phyloP scores from a whole-genome alignment of 2,329 filamentous ascomycete species.

The Pestalotiopsis sp. region DNA sequence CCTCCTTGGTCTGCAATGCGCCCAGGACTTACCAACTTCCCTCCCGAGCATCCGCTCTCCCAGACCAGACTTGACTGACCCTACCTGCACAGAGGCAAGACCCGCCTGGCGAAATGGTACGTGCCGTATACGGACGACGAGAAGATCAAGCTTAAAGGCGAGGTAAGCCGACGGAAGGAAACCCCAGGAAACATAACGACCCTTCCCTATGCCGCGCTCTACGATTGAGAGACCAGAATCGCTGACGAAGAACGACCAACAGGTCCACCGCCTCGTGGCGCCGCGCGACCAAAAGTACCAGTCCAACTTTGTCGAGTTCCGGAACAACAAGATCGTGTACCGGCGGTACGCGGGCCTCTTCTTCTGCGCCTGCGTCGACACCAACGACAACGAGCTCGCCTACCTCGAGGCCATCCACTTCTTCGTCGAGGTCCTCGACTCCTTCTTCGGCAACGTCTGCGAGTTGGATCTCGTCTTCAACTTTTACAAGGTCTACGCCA shows the following conservation, averaged over 20 bases:
- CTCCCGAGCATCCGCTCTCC: not conserved
- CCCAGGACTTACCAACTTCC: not conserved
- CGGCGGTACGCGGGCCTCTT: slow-evolving; percentile 96
- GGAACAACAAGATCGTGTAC: slow-evolving; percentile 95
- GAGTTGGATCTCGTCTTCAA: slow-evolving; percentile 90
- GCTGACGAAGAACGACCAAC: slow-evolving; percentile 8
- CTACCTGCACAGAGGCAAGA: slow-evolving; percentile 77
- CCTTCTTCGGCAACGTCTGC: slow-evolving; percentile 99
- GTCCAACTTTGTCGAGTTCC: slow-evolving; percentile 97
- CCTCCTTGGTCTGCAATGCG: not conserved
- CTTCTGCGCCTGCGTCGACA: slow-evolving; percentile 99
- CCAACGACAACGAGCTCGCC: slow-evolving; percentile 96
- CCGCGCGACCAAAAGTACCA: slow-evolving; percentile 99
- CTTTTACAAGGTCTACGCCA: slow-evolving; percentile 91
- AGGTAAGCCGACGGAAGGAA: slow-evolving; percentile 52
- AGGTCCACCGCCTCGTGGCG: slow-evolving; percentile 96
- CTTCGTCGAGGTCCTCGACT: slow-evolving; percentile 97
- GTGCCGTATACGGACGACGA: slow-evolving; percentile 97
- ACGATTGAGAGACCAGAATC: not conserved
- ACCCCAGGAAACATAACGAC: not conserved
- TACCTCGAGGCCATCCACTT: slow-evolving; percentile 98
- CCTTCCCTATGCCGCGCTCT: too few relatives aligned
- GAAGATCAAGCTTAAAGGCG: slow-evolving; percentile 98
- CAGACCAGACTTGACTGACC: not conserved
- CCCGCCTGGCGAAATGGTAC: slow-evolving; percentile 98